Conservation (phyloP, 2,329 filamentous ascomycete genomes). For the Tolypocladium nubicola region DNA sequence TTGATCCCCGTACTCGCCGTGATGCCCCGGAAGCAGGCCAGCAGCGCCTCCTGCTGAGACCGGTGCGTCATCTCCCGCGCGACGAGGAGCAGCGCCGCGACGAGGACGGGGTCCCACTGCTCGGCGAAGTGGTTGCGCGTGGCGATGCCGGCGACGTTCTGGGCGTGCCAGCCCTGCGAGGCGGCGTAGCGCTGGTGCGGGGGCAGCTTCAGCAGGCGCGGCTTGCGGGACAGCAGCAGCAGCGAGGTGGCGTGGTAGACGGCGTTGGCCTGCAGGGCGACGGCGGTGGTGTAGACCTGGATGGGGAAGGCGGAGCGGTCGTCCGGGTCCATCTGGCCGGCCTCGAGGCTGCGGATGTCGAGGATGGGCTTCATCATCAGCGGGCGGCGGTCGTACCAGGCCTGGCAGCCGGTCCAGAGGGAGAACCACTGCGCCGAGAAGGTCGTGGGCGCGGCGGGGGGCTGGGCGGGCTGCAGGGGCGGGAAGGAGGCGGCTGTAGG, state of each 20-base stretch:
- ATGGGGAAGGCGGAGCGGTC: not conserved
- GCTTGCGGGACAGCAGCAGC: not conserved
- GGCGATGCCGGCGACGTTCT: not conserved
- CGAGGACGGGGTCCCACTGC: not conserved
- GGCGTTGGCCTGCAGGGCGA: not conserved
- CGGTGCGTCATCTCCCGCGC: constrained; percentile 10
- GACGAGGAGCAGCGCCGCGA: not conserved
- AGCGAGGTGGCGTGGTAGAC: not conserved
- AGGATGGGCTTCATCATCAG: not conserved
- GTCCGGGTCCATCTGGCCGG: not conserved
- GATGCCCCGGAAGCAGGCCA: constrained; percentile 6
- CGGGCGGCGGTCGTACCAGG: not conserved
- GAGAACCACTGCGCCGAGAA: not conserved
- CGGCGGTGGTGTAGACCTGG: not conserved
- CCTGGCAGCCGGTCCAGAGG: not conserved
- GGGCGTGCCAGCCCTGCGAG: not conserved
- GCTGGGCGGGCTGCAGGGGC: not conserved
- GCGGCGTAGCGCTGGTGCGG: not conserved
- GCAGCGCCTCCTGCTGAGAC: constrained; percentile 14
- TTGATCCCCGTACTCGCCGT: not conserved
- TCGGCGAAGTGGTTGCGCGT: not conserved
- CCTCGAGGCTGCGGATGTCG: not conserved
- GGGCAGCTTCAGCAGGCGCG: not conserved
- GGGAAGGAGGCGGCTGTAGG: not conserved
- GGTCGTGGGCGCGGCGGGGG: not conserved